Base-by-base conservation (phyloP, 768 basidiomycete species). In the Chalciporus chontae region DNA sequence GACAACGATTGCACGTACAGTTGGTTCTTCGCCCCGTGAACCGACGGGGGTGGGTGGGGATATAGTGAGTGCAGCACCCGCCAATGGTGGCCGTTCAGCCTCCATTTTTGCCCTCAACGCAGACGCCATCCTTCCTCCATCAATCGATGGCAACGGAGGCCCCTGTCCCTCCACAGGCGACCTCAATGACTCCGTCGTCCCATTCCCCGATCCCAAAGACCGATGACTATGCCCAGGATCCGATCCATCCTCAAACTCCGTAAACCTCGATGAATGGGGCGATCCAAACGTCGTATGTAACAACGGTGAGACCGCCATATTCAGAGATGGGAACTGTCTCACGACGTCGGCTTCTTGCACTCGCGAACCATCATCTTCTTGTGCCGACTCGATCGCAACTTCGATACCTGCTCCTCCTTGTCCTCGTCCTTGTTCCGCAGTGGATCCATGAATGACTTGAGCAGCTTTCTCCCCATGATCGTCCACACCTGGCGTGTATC, bases 241-340 rank as follows among this genome's bases (percentile, higher is more conserved):
- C 5, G 63, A 60, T 26, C 58, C 61, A 14, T 63, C 67, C 36
- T 67, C 67, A 11, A 48, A 15, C 19, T 69, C 66, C 26, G 68
- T 66, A 42, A 57, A 61, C 50, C 60, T 52, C 31, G 64, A 64
- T 15, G 70, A 65, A 53, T 62, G 54, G 3, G 72, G 74, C 14
- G 74, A 74, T 38, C 70, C 65, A 56, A 77, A 77, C 8, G 65
- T 64, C 27, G 74, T 68, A 57, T 75, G 73, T 37, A 75, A 56
- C 8, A 75, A 48, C 15, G 75, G 74, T 8, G 73, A 72, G 1
- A 67, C 40, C 29, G 55, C 27, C 32, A 14, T 21, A 46, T 57
- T 51, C 40, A 40, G 6, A 17, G 57, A 43, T 19, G 40, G 32
- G 36, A 49, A 14, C 3, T 45, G 38, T 34, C 44, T 47, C 18